Evolutionary conservation across 2,329 filamentous ascomycete species (phyloP), one percentile per base, ranked within the genome.

Genomic region (Fusarium sambucinum): DNA sequence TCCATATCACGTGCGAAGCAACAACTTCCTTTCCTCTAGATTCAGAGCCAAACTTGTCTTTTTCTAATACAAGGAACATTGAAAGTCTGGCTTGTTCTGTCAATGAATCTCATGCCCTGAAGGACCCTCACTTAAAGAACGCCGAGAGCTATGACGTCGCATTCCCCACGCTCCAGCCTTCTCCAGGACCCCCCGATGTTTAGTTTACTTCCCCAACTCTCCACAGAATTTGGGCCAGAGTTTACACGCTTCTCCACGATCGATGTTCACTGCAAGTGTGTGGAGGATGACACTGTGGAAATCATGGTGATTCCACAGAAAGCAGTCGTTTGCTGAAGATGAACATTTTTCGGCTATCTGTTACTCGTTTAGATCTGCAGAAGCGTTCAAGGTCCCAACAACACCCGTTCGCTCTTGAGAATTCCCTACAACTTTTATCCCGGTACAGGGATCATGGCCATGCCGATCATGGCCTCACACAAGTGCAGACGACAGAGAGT

Each of bases 71-170:
- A 33, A 45, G 13, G 16, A 42, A 51, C 25, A 27, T 37, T 11
- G 44, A 52, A 21, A 40, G 37, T 41, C 38, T 52, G 41, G 42
- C 47, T 25, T 52, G 9, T 37, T 33, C 47, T 19, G 17, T 30
- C 68, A 35, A 38, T 72, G 27, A 27, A 27, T 9, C 6, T 72
- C 51, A 65, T 63, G 33, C 46, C 54, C 47, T 45, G n/a, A 58
- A 57, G 29, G 41, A 48, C 61, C 48, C 29, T 56, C 59, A 38
- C 11, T 42, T 47, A 16, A 16, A 32, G 17, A 9, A 35, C 5
- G 10, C 23, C 21, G 5, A 37, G 19, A 63, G 30, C 52, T 48
- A 72, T 74, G 72, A 74, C 72, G 72, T 74, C 70, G 70, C 37
- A 50, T 73, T 72, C 72, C 64, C 70, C 72, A 73, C 63, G 61